Conservation (phyloP, 192 early-diverging fungal genomes). For the Linnemannia hyalina region DNA sequence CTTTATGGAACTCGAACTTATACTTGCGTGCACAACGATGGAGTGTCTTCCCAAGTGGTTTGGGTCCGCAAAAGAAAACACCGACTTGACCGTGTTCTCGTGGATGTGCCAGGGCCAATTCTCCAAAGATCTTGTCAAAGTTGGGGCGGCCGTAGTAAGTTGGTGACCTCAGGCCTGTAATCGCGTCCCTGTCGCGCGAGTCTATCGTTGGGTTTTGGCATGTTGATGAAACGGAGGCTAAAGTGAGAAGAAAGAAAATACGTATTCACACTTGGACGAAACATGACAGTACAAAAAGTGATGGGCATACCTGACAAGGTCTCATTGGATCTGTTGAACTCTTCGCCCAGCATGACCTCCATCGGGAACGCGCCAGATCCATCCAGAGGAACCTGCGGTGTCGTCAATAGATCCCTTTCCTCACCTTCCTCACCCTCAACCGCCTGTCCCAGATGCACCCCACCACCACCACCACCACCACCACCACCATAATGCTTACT, state of each 20-base stretch:
- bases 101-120: conserved; percentile 72
- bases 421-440: background rate
- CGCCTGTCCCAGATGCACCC: background rate
- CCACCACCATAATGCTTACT: background rate
- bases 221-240: too few species aligned
- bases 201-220: background rate
- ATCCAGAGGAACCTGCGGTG: background rate
- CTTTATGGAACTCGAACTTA: conserved; percentile 55
- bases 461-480: background rate
- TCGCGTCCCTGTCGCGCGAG: conserved; percentile 60
- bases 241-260: too few species aligned
- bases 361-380: background rate
- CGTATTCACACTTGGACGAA: background rate
- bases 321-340: background rate
- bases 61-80: conserved; percentile 91
- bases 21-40: conserved; percentile 59
- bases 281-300: too few species aligned
- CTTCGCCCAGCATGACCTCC: background rate
- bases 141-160: conserved; percentile 89
- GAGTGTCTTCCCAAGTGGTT: conserved; percentile 72
- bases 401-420: background rate
- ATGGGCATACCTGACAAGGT: background rate
- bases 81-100: conserved; percentile 79
- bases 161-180: conserved; percentile 80
- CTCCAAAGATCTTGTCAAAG: conserved; percentile 79